Percentiles rank a stretch among this genome's conserved stretches.
phyloP scores from a whole-genome alignment of 768 basidiomycete genomes.

The Trametes cubensis region DNA sequence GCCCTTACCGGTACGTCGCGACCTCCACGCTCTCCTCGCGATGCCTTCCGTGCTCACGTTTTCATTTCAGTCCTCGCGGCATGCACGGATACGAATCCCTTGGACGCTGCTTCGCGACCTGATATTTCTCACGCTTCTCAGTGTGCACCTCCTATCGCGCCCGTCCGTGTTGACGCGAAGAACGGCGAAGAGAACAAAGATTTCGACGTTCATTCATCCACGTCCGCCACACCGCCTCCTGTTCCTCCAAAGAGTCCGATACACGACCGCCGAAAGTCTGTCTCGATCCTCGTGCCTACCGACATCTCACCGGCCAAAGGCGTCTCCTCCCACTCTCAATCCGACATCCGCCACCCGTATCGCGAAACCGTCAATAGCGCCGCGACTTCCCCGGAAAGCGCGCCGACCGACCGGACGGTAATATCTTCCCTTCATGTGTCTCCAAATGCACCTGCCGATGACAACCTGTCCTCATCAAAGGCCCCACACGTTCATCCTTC shows the following conservation, averaged over 20 bases:
- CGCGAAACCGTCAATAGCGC: constrained; percentile 7
- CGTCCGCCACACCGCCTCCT: constrained; percentile 18
- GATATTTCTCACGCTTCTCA: neutral
- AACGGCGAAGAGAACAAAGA: constrained; percentile 1
- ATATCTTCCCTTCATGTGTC: constrained; percentile 18
- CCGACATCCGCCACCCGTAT: constrained; percentile 17
- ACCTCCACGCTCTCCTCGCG: neutral
- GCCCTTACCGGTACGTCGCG: neutral
- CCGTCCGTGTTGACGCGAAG: neutral
- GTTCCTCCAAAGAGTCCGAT: constrained; percentile 22
- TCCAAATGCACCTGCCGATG: constrained; percentile 5
- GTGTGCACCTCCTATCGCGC: constrained; percentile 2
- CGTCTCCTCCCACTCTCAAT: constrained; percentile 14
- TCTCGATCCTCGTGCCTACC: constrained; percentile 23
- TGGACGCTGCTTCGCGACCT: neutral
- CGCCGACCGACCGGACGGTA: constrained; percentile 14
- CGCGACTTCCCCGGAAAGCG: constrained; percentile 17
- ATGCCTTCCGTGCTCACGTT: constrained; percentile 1
- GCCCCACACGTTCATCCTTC: constrained; percentile 7
- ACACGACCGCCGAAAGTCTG: constrained; percentile 16
- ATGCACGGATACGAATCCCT: neutral
- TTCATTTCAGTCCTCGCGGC: neutral
- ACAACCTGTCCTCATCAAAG: constrained; percentile 11
- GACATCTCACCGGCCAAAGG: constrained; percentile 17
- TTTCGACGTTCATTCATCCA: neutral